Evolutionary conservation across 2,329 filamentous ascomycete species (phyloP).

Genomic region (Nannizzia gypsea): DNA sequence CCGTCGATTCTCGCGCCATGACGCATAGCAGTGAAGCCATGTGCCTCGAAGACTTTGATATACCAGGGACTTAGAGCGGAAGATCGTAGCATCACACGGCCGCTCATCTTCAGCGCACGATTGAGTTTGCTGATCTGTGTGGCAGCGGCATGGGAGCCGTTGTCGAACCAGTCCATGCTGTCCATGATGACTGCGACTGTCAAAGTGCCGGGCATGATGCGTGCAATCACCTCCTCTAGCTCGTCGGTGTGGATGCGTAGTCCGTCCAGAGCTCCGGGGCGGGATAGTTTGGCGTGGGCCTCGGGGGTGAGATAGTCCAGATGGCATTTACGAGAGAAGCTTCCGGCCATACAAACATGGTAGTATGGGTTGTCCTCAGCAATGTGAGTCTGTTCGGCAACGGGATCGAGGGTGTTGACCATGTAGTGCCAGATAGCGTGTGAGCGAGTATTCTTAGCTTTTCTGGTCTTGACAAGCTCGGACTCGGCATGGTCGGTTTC

Average conservation of each 20-base stretch:
- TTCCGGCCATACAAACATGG: conserved; percentile 67
- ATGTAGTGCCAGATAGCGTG: conserved; percentile 90
- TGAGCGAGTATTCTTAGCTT: conserved; percentile 44
- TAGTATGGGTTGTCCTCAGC: conserved; percentile 90
- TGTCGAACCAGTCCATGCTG: conserved; percentile 94
- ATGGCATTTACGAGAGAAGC: conserved; percentile 64
- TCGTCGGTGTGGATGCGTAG: conserved; percentile 88
- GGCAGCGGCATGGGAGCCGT: conserved; percentile 45
- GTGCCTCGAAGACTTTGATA: conserved; percentile 61
- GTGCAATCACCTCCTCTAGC: conserved; percentile 76
- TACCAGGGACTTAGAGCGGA: conserved; percentile 83
- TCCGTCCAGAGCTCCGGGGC: conserved; percentile 60
- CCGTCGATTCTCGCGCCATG: conserved; percentile 64
- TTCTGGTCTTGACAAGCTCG: conserved; percentile 44
- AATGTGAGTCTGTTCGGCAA: conserved; percentile 71
- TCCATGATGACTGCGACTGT: conserved; percentile 93
- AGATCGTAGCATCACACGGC: conserved; percentile 68
- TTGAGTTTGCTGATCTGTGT: conserved; percentile 68
- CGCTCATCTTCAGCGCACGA: conserved; percentile 63
- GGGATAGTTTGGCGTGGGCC: conserved; percentile 64
- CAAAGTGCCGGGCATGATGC: conserved; percentile 67
- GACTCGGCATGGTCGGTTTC: conserved; percentile 63
- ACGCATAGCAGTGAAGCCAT: conserved; percentile 62
- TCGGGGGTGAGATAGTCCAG: conserved; percentile 68
- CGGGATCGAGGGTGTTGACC: conserved; percentile 82